Evolutionary conservation across 805 yeast genomes (phyloP).

Genomic region (Henningerozyma blattae): DNA sequence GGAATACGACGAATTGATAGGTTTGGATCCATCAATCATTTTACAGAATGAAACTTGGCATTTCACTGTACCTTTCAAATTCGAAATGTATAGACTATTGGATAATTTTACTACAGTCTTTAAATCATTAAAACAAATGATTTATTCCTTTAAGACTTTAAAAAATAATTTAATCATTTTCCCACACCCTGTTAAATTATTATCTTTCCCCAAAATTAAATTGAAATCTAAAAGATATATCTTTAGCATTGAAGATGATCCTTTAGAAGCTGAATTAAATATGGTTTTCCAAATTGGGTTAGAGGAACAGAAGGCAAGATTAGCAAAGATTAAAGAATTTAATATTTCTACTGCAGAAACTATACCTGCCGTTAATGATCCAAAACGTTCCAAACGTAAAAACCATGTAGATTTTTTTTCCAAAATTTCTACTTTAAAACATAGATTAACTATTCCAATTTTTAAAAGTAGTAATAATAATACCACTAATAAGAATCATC

Average conservation of each 20-base stretch:
- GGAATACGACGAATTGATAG: slow-evolving; percentile 6
- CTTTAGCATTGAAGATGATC: slow-evolving; percentile 74
- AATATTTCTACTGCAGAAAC: slow-evolving; percentile 13
- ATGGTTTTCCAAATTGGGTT: slow-evolving; percentile 54
- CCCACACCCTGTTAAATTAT: slow-evolving; percentile 28
- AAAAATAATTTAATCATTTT: slow-evolving; percentile 26
- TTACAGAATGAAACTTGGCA: slow-evolving; percentile 32
- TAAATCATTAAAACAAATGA: slow-evolving; percentile 55
- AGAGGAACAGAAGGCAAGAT: slow-evolving; percentile 48
- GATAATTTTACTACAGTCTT: slow-evolving; percentile 61
- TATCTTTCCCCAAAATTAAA: slow-evolving; percentile 44
- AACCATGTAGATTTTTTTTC: neutral
- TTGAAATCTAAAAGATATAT: slow-evolving; percentile 45
- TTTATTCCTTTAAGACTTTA: slow-evolving; percentile 34
- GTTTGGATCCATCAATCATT: slow-evolving; percentile 26
- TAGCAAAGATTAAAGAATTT: slow-evolving; percentile 35
- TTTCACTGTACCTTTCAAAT: slow-evolving; percentile 56
- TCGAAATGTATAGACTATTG: slow-evolving; percentile 64
- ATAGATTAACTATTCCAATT: neutral
- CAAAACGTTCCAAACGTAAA: neutral
- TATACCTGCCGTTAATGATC: neutral
- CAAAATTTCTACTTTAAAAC: neutral
- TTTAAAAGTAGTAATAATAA: neutral
- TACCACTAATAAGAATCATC: neutral
- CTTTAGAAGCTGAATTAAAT: slow-evolving; percentile 68